phyloP scores from a whole-genome alignment of 768 basidiomycete genomes.

The Suillus subluteus region DNA sequence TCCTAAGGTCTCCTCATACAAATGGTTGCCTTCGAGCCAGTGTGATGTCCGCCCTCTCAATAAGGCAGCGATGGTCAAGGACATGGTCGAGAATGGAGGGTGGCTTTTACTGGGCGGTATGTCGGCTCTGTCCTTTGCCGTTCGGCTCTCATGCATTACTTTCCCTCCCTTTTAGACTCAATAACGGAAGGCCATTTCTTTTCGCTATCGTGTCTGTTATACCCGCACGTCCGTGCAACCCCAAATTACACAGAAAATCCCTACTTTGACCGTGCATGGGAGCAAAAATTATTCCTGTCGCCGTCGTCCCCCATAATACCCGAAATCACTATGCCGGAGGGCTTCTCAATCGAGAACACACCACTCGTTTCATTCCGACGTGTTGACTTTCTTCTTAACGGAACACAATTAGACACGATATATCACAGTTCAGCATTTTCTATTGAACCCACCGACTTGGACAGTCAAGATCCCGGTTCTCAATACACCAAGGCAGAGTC shows the following conservation, averaged over 20 bases:
- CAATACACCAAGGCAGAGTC: conserved; percentile 34
- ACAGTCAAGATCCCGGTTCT: conserved; percentile 17
- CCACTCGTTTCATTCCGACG: conserved; percentile 70
- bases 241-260: conserved; percentile 59
- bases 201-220: conserved; percentile 66
- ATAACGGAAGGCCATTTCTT: conserved; percentile 78
- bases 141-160: conserved; percentile 1
- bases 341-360: conserved; percentile 58
- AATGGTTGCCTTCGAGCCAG: conserved; percentile 51
- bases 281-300: conserved; percentile 64
- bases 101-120: conserved; percentile 70
- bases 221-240: conserved; percentile 67
- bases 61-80: conserved; percentile 48
- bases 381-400: conserved; percentile 59
- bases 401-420: conserved; percentile 49
- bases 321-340: conserved; percentile 46
- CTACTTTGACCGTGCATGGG: conserved; percentile 65
- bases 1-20: conserved; percentile 53
- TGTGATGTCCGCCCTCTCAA: conserved; percentile 50
- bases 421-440: conserved; percentile 36
- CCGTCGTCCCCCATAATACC: conserved; percentile 45
- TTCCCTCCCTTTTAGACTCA: conserved; percentile 47
- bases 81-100: conserved; percentile 69
- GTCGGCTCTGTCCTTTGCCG: conserved; percentile 14
- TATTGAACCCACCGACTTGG: conserved; percentile 18